Evolutionary conservation across 140 eudicot genomes (phyloP).

Genomic region (Flaveria floridana): DNA sequence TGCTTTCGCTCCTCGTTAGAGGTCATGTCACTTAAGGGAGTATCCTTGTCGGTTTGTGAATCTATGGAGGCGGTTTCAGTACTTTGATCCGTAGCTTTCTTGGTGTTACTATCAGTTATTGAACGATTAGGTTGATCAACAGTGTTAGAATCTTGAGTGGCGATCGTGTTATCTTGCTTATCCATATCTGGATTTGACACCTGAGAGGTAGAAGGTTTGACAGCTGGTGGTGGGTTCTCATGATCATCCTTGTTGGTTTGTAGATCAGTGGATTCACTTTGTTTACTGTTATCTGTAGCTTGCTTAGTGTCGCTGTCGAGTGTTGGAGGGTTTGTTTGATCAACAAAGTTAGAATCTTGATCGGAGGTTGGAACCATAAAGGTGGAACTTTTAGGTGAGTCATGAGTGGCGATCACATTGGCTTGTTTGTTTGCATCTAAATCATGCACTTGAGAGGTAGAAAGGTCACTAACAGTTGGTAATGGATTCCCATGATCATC

Average conservation of each 20-base stretch:
- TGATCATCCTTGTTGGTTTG: constrained; percentile 7
- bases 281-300: not conserved
- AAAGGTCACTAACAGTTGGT: not conserved
- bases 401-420: not conserved
- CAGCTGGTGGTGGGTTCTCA: not conserved
- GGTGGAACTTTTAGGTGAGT: not conserved
- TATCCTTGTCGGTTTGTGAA: constrained; percentile 3
- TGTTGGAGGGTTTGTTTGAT: not conserved
- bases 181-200: constrained; percentile 3
- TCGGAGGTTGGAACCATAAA: not conserved
- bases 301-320: not conserved
- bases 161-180: not conserved
- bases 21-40: not conserved
- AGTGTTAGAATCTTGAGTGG: not conserved
- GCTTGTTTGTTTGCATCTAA: constrained; percentile 17
- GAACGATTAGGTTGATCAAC: constrained; percentile 1
- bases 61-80: not conserved
- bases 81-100: not conserved
- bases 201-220: constrained; percentile 6
- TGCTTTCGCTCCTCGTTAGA: constrained; percentile 4
- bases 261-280: not conserved
- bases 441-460: constrained; percentile 19
- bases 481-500: not conserved
- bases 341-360: constrained; percentile 1
- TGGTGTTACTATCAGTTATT: not conserved